Evolutionary conservation across 768 basidiomycete genomes (phyloP).

Genomic region (Suillus occidentalis): DNA sequence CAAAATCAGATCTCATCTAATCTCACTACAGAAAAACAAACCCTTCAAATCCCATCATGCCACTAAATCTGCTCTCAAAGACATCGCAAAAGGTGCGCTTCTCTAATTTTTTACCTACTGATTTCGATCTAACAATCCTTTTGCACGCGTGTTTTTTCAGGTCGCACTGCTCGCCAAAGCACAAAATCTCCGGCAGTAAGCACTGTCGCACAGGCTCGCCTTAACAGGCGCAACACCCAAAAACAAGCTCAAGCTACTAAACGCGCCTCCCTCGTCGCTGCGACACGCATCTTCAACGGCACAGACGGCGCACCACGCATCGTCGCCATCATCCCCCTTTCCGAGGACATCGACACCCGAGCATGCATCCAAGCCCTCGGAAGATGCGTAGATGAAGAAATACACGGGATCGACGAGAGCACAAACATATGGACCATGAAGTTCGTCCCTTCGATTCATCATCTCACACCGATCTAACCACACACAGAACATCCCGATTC

Average conservation of each 20-base stretch:
- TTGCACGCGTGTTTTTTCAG: conserved; percentile 34
- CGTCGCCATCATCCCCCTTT: conserved; percentile 82
- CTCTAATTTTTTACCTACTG: neutral
- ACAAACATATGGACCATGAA: conserved; percentile 57
- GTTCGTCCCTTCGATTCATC: conserved; percentile 39
- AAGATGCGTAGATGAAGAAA: conserved; percentile 48
- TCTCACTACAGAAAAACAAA: conserved; percentile 72
- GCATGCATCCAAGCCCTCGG: conserved; percentile 58
- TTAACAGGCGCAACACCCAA: conserved; percentile 81
- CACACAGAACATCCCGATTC: conserved; percentile 76
- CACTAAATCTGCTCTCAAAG: conserved; percentile 81
- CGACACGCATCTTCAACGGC: conserved; percentile 67
- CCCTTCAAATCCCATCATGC: conserved; percentile 90
- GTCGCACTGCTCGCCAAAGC: conserved; percentile 55
- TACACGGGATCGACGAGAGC: conserved; percentile 17
- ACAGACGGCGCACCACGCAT: conserved; percentile 81
- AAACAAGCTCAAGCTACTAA: conserved; percentile 67
- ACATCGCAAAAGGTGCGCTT: conserved; percentile 73
- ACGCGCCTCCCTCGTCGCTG: neutral
- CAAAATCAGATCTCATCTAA: conserved; percentile 2
- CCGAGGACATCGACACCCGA: conserved; percentile 57
- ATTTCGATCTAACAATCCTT: neutral
- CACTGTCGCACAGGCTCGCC: conserved; percentile 64
- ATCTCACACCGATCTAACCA: conserved; percentile 3
- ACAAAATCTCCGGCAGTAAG: conserved; percentile 51